These are phyloP conservation scores for Vigna mungo DNA, from an alignment of 306 rosid genomes.

Conservation along the genomic window DNA sequence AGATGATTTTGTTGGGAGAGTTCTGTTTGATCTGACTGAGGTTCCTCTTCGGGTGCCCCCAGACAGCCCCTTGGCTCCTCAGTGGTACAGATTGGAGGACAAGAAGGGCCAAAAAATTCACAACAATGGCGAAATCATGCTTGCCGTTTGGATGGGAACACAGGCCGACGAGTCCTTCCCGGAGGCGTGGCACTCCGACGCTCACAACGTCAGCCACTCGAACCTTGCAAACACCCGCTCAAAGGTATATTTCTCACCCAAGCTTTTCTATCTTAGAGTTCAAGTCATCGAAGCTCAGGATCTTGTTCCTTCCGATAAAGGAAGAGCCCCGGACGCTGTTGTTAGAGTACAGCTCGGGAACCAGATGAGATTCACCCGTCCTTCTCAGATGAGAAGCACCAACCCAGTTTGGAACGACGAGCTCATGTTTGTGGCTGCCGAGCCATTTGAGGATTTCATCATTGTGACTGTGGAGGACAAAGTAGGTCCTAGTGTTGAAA, in stretches of 20 bases:
- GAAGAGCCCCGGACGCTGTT: conserved; percentile 54
- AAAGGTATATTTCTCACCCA: conserved; percentile 92
- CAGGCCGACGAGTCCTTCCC: conserved; percentile 95
- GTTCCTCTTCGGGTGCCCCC: conserved; percentile 82
- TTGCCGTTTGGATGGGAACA: conserved; percentile 98
- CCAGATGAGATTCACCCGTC: conserved; percentile 62
- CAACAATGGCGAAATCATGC: conserved; percentile 78
- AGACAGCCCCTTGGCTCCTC: conserved; percentile 98
- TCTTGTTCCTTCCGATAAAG: conserved; percentile 67
- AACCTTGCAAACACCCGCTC: conserved; percentile 80
- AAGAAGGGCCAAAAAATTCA: conserved; percentile 59
- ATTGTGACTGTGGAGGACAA: conserved; percentile 71
- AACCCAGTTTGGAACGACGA: conserved; percentile 87
- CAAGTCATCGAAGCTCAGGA: conserved; percentile 90
- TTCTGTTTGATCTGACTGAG: conserved; percentile 66
- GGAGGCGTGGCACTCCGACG: conserved; percentile 99
- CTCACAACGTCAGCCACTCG: conserved; percentile 72
- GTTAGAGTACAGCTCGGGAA: conserved; percentile 70
- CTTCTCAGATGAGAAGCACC: conserved; percentile 47
- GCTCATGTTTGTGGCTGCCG: conserved; percentile 88
- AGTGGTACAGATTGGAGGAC: conserved; percentile 84
- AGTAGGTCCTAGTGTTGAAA: conserved; percentile 65
- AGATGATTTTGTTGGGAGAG: conserved; percentile 90
- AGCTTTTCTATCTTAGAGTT: conserved; percentile 80
- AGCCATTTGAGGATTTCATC: conserved; percentile 82